Base-by-base conservation (phyloP, 2,329 filamentous ascomycete species). In the Esteya vermicola region DNA sequence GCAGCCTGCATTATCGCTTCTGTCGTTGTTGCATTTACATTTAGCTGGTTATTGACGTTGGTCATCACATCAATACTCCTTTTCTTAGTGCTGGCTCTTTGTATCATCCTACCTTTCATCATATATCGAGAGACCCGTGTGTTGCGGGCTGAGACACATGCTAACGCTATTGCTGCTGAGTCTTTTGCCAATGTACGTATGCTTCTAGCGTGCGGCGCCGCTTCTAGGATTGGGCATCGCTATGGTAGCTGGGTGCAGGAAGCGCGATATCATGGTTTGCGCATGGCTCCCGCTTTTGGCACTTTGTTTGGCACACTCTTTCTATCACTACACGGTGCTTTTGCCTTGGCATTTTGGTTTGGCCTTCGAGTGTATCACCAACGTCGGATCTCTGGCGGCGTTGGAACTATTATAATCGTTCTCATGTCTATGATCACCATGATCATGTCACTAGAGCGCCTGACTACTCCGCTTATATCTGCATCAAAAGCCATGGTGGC, bases 271-370 rank as follows among this genome's bases (percentile, higher is more conserved):
- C 63, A 70, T 41, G 68, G 67, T 2, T 57, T 67, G 33, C 59
- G 53, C 34, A 65, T 64, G 31, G 60, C 68, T 6, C 73, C 73
- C 1, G 51, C 75, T 6, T 43, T 72, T 4, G 65, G 67, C 1
- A 30, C 60, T 6, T 70, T 79, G 45, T 70, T 75, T 41, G 64
- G 66, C 3, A 56, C 70, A 1, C 52, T 76, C 14, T 75, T 74
- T 54, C 75, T 76, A 38, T 63, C 62, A 4, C 52, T 70, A 0
- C 72, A 67, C 41, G 53, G 58, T 3, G 61, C 67, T 0, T 77
- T 78, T 45, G 68, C 65, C 2, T 59, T 79, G 19, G 61, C 67
- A 8, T 81, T 81, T 45, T 80, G 73, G 73, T 79, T 70, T 47
- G 76, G 75, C 4, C 65, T 68, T 34, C 70, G 65, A 48, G 63